Evolutionary conservation across 2,329 filamentous ascomycete species (phyloP), one percentile per base, ranked within the genome.

Genomic region (Verticillium zaregamsianum): DNA sequence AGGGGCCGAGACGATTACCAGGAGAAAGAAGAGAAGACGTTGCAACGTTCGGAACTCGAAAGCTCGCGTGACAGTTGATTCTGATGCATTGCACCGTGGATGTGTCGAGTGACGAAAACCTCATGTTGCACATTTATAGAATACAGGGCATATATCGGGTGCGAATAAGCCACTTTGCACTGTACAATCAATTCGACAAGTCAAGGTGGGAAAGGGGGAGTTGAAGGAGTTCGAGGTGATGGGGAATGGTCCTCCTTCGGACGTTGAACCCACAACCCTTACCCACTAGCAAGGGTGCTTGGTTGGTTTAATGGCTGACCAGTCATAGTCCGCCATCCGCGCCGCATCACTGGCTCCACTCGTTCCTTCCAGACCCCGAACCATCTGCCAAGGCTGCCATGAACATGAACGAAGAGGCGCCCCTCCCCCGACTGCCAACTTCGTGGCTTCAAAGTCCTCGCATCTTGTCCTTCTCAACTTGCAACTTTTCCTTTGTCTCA

Each of bases 141-240:
- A 14, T n/a, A 49, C 20, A 23, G 23, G 12, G n/a, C 7, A 14
- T 7, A 5, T 11, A 49, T 23, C 28, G 9, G 20, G 45, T 64
- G 14, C 61, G 61, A 33, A 66, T 63, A 45, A 63, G 64, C 4
- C 63, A 55, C 5, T 6, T 64, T 55, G 35, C 66, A 49, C 45
- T 49, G 45, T 49, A 49, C 12, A 20, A 14, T 9, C 7, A 14
- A 49, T 3, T 14, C 8, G 8, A 5, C 3, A 9, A n/a, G 45
- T 49, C 20, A 5, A 3, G 45, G n/a, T 49, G 45, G 23, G 45
- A 49, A 20, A 49, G 45, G n/a, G 45, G 11, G 23, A 49, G 20
- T 11, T 23, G 45, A n/a, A 11, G 20, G 45, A 49, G 20, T 49
- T 9, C 11, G 23, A 23, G 20, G 45, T 20, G n/a, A 11, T 23